Percentiles rank a stretch among this genome's conserved stretches.
phyloP scores from a whole-genome alignment of 192 early-diverging fungal genomes.

The Rhizoclosmatium sp. region DNA sequence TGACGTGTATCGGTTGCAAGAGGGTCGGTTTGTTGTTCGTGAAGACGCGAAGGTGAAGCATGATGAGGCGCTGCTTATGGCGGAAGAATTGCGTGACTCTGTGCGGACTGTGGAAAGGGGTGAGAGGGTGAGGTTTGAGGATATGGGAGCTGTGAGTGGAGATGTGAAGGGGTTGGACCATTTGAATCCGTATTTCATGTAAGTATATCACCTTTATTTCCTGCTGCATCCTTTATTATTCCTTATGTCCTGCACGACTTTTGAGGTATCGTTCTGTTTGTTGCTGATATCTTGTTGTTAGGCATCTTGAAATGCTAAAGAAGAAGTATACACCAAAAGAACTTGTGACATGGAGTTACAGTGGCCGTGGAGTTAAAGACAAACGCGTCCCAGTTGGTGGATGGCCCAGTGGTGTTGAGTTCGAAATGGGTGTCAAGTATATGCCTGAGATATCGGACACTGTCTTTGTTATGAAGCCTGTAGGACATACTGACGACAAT shows the following conservation, averaged over 20 bases:
- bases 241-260: no score
- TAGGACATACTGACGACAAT: not conserved
- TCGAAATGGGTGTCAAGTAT: constrained; percentile 30
- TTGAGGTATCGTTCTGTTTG: no score
- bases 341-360: not conserved
- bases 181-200: constrained; percentile 12
- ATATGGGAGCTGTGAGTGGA: not conserved
- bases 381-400: constrained; percentile 31
- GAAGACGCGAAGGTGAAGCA: not conserved
- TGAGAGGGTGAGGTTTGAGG: not conserved
- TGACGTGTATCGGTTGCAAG: not conserved
- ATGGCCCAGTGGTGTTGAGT: constrained; percentile 21
- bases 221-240: not conserved
- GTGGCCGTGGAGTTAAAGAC: constrained; percentile 1
- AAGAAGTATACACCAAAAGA: constrained; percentile 4
- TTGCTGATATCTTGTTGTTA: not conserved
- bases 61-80: constrained; percentile 5
- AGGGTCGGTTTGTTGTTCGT: not conserved
- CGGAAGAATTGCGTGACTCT: not conserved
- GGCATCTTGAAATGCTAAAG: constrained; percentile 19
- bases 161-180: constrained; percentile 9
- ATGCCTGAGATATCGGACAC: constrained; percentile 3
- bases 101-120: not conserved
- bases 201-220: not conserved
- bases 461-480: constrained; percentile 7